Evolutionary conservation across 1,139 yeast genomes (phyloP), one percentile per base, ranked within the genome.

Genomic region (Saccharomyces hybrid): DNA sequence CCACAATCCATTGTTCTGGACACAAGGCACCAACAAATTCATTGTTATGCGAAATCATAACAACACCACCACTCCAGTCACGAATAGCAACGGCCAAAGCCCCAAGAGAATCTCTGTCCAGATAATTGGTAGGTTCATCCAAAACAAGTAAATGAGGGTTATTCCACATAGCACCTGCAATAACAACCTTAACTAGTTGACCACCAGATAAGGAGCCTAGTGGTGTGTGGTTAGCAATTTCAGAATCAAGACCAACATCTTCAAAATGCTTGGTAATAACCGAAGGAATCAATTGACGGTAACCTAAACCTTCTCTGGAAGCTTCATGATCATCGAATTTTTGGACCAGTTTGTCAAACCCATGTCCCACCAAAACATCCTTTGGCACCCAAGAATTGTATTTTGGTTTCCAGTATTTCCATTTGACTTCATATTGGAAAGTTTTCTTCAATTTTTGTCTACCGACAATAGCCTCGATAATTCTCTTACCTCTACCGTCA

Each of bases 101-200:
- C 69, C 99, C 99, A 59, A 93, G 78, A 28, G 98, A 91, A 71
- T 93, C 99, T 77, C 99, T 84, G 74, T 93, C 99, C 75, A 93
- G 80, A 79, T 93, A 93, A 76, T 93, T 93, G 67, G 99, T 93
- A 70, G 99, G 99, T 81, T 93, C 99, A 74, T 93, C 99, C 62
- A 93, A 80, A 47, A 93, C 99, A 61, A 93, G 81, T 74, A 93
- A 81, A 74, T 93, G 99, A n/a, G 99, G 99, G 71, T 93, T 93
- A 75, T 93, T 91, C 99, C 99, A 93, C 95, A 93, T 93, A 61
- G 98, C 98, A 74, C 98, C 98, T 16, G 99, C 99, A 77, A 93
- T 91, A 59, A 93, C 99, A 60, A 93, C 98, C 75, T 93, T 93
- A 60, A 93, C 99, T 70, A 91, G 80, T 77, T 93, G 99, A 64